Evolutionary conservation across 371 early-diverging fungal genomes (phyloP), one percentile per base, ranked within the genome.

Genomic region (Mortierella sp.): DNA sequence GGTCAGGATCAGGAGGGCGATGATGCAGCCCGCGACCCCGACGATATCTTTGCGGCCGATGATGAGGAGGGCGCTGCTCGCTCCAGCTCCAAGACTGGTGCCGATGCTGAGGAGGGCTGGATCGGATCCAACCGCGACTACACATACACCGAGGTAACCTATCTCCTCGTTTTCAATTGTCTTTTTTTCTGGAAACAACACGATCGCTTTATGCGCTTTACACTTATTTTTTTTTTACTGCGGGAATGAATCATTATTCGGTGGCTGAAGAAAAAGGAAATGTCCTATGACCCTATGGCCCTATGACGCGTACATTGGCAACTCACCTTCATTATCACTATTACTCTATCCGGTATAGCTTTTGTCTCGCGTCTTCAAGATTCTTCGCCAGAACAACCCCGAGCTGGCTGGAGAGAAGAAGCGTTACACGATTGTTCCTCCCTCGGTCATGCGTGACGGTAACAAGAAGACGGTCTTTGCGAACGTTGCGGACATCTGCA

Each of bases 381-480:
- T 96, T 67, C 90, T 98, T 73, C 93, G 94, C 68, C 94, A 96
- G 85, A 97, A 97, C 88, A 98, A 99, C 91, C 97, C 98, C 45
- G 98, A 98, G 70, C 89, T 97, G 43, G 94, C 91, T 43, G 98
- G 97, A 74, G 97, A 96, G 81, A 96, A 95, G 93, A 93, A 93
- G 84, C 92, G 94, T 83, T 97, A 95, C 91, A 96, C 94, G 43
- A 96, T 99, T 80, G 95, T 93, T 24, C 98, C 98, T 69, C 99
- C 99, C 37, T 92, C 94, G 68, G 94, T 99, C 48, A 88, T 90
- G 75, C 91, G 96, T 70, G 99, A 99, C 87, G 98, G 99, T 64
- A 94, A 93, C 88, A 98, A 97, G 91, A 98, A 98, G 90, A 95
- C 97, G 24, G 90, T 93, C 52, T 99, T 99, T 89, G 96, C 95